phyloP scores from a whole-genome alignment of 495 filamentous ascomycete genomes.

The Neurospora sp. region DNA sequence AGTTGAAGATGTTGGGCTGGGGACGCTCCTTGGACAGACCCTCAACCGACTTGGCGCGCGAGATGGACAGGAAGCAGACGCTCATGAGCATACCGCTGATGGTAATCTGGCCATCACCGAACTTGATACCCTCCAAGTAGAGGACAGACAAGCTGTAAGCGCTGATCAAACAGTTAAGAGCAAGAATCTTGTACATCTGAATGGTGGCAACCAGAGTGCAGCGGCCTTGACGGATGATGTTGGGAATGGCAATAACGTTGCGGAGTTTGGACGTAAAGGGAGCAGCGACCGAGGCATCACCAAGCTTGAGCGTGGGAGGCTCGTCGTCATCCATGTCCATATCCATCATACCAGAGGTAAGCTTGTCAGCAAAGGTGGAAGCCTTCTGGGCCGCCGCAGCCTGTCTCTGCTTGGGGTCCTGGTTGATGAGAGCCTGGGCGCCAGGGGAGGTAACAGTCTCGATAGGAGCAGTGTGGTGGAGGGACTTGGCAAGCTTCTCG shows the following conservation, averaged over 20 bases:
- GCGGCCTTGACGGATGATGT: slow-evolving; percentile 94
- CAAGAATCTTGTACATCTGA: slow-evolving; percentile 99
- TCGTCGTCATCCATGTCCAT: slow-evolving; percentile 79
- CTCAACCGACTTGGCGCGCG: slow-evolving; percentile 89
- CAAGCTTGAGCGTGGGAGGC: slow-evolving; percentile 92
- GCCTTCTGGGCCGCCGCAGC: slow-evolving; percentile 59
- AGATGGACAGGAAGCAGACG: slow-evolving; percentile 97
- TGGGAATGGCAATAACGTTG: slow-evolving; percentile 93
- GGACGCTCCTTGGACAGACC: slow-evolving; percentile 92
- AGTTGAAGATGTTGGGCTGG: slow-evolving; percentile 97
- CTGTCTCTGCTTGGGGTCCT: slow-evolving; percentile 46
- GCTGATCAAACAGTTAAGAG: slow-evolving; percentile 95
- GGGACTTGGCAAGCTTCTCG: slow-evolving; percentile 32
- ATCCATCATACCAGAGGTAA: slow-evolving; percentile 85
- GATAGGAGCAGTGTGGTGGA: slow-evolving; percentile 31
- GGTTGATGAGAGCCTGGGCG: slow-evolving; percentile 57
- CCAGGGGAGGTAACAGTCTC: slow-evolving; percentile 62
- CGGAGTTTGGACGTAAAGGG: slow-evolving; percentile 97
- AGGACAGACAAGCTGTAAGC: slow-evolving; percentile 95
- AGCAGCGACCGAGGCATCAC: slow-evolving; percentile 92
- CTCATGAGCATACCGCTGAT: slow-evolving; percentile 99
- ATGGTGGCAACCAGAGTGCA: slow-evolving; percentile 97
- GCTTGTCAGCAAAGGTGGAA: slow-evolving; percentile 72
- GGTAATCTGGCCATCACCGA: slow-evolving; percentile 95
- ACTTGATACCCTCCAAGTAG: slow-evolving; percentile 98